Evolutionary conservation across 2,329 filamentous ascomycete species (phyloP).

Genomic region (Cladophialophora exuberans): DNA sequence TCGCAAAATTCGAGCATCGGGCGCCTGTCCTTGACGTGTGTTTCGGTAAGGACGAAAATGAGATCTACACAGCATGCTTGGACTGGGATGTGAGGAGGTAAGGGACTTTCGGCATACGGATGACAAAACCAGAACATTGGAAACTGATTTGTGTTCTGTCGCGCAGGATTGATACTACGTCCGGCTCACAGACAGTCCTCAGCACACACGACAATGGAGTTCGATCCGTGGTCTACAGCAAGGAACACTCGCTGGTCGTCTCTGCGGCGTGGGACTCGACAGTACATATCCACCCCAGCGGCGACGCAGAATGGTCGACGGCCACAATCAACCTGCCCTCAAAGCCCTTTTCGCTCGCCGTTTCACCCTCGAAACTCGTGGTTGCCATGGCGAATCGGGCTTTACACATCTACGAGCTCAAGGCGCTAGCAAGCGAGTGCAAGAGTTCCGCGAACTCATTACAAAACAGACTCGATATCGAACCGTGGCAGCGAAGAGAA

Average conservation of each 20-base stretch:
- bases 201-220: conserved; percentile 80
- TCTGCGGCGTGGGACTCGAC: conserved; percentile 94
- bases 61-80: conserved; percentile 83
- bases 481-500: conserved; percentile 91
- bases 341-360: conserved; percentile 83
- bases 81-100: conserved; percentile 84
- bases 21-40: conserved; percentile 90
- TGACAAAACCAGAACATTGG: background rate
- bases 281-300: conserved; percentile 77
- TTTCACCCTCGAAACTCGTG: conserved; percentile 82
- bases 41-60: conserved; percentile 80
- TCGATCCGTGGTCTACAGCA: conserved; percentile 80
- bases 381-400: conserved; percentile 93
- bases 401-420: conserved; percentile 92
- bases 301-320: conserved; percentile 51
- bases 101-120: conserved; percentile 27
- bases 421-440: conserved; percentile 61
- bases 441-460: conserved; percentile 52
- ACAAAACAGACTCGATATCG: conserved; percentile 55
- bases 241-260: conserved; percentile 74
- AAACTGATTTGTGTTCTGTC: background rate
- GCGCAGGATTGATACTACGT: conserved; percentile 68
- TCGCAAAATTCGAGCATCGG: conserved; percentile 67
- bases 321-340: conserved; percentile 73
- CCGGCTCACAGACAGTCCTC: conserved; percentile 72